Percentiles rank a stretch among this genome's conserved stretches.
These are phyloP conservation scores for Triticum urartu DNA, from an alignment of 176 grass and related monocot species.

Conservation along the genomic window DNA sequence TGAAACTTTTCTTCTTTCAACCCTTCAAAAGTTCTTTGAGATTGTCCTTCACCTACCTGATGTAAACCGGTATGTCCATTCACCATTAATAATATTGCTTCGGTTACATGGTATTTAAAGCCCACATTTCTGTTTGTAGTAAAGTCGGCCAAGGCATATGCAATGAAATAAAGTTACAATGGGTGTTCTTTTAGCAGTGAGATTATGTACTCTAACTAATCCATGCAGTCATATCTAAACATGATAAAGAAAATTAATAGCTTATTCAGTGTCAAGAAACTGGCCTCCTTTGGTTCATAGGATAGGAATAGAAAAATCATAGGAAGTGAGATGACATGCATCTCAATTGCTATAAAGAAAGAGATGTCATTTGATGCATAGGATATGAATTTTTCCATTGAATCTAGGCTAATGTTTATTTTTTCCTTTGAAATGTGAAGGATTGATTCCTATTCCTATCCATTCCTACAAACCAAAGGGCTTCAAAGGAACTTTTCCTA, in stretches of 20 bases:
- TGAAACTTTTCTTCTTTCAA: conserved; percentile 72
- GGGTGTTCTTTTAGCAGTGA: not conserved
- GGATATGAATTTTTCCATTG: no score
- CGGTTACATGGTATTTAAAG: conserved; percentile 6
- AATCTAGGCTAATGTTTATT: no score
- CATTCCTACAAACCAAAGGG: no score
- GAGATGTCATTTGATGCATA: no score
- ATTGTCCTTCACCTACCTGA: conserved; percentile 63
- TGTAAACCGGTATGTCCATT: conserved; percentile 70
- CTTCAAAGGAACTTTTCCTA: no score
- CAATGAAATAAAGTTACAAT: not conserved
- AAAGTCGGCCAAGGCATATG: not conserved
- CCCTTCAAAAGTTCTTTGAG: conserved; percentile 70
- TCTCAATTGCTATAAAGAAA: no score
- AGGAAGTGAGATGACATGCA: no score
- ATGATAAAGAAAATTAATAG: not conserved
- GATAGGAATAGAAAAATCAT: no score
- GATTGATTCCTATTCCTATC: no score
- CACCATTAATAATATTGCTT: not conserved
- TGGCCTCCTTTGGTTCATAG: not conserved
- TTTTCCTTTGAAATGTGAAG: no score
- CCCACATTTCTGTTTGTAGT: not conserved
- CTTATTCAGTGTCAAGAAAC: not conserved
- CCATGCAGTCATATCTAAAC: not conserved
- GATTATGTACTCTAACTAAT: not conserved